Evolutionary conservation across 805 yeast genomes (phyloP), one percentile per base, ranked within the genome.

Genomic region (Kodamaea neixiangensis): DNA sequence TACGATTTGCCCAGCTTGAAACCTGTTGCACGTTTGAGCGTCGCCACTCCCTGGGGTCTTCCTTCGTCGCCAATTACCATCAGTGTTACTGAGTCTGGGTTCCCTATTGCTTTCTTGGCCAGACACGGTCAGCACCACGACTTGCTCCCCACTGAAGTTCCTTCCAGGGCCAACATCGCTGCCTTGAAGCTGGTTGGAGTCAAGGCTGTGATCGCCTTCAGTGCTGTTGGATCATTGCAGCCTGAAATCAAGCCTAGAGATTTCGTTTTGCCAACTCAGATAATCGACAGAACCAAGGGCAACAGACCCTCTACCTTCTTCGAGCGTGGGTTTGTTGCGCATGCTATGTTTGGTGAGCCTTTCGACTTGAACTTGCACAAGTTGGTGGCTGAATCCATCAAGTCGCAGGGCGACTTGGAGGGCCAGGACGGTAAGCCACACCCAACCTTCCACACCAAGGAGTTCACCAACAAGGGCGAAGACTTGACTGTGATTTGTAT

Each of bases 291-390:
- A 68, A 94, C 99, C 44, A 93, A 93, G 75, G 98, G 98, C 18
- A 86, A 91, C 61, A 80, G 99, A 60, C 85, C 87, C 11, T 85
- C 94, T 13, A 87, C 97, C 15, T 91, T 87, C 68, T 93, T 91
- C 66, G 97, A 87, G 62, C 78, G 78, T 53, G 99, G 99, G 0
- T 85, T 94, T 59, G 99, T 94, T 3, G 99, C 97, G 15, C 99
- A 94, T 68, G 97, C 94, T 40, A 91, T 90, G 59, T 94, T 94
- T 68, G 99, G 99, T 50, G 97, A 93, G 65, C 99, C 99, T 25
- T 94, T 94, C 62, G 97, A 93, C 67, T 71, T 80, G 51, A 80
- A 80, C 54, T 78, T 94, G 62, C 85, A 85, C 61, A 72, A 81
- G 48, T 72, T 88, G 52, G 80, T 94, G 50, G 76, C 81, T 47